These are phyloP conservation scores for Rhinocladiella mackenziei DNA, from an alignment of 2,329 filamentous ascomycete species.

Conservation along the genomic window DNA sequence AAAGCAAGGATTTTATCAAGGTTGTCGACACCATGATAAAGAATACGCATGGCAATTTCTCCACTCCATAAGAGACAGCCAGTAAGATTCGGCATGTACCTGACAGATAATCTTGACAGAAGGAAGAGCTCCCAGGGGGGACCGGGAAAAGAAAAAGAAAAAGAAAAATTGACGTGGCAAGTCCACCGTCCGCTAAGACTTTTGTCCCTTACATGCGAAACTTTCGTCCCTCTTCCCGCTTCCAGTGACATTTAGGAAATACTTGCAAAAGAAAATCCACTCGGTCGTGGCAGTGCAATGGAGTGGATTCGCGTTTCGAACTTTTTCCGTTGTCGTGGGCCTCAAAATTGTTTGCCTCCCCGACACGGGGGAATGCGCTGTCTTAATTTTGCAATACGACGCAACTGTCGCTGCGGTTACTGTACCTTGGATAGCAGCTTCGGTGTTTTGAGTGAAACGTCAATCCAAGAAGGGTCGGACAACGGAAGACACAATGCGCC, in stretches of 20 bases:
- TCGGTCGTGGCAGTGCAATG: too few species aligned
- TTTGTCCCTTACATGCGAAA: too few species aligned
- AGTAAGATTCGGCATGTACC: constrained; percentile 10
- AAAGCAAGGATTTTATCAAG: constrained; percentile 9
- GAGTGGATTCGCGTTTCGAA: too few species aligned
- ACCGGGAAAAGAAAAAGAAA: too few species aligned
- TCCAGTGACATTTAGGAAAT: too few species aligned
- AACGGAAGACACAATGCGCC: background rate
- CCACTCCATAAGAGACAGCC: constrained; percentile 20
- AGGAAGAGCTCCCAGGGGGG: constrained; percentile 1
- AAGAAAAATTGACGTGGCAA: background rate
- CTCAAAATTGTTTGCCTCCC: too few species aligned
- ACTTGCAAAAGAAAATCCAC: too few species aligned
- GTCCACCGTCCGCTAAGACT: background rate
- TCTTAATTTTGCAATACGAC: too few species aligned
- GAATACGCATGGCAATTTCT: constrained; percentile 12
- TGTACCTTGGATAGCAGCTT: background rate
- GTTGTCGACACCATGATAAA: constrained; percentile 17
- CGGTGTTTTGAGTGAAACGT: background rate
- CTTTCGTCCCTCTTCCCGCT: too few species aligned
- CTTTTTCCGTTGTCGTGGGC: too few species aligned
- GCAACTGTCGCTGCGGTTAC: too few species aligned
- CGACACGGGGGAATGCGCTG: too few species aligned
- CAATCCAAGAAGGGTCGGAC: background rate
- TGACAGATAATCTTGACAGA: constrained; percentile 6